phyloP scores from a whole-genome alignment of 1,284 basidiomycete genomes.

The Moesziomyces globuligerus region DNA sequence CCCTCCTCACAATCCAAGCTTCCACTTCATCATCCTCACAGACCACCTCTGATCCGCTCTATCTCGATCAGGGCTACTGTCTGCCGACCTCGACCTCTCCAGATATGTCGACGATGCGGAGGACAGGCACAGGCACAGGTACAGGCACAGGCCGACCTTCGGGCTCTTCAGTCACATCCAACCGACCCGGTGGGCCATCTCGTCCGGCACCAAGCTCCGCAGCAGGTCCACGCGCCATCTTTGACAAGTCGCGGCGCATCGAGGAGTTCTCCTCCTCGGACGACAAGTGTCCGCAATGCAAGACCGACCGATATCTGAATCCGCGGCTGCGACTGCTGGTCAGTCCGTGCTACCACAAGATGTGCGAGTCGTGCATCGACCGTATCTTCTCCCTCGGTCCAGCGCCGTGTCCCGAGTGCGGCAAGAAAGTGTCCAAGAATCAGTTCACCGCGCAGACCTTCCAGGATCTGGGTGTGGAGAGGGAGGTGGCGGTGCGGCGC shows the following conservation, averaged over 20 bases:
- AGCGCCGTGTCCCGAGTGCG: conserved; percentile 93
- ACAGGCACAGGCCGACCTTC: conserved; percentile 21
- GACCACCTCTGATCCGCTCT: not conserved
- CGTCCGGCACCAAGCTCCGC: conserved; percentile 24
- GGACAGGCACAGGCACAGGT: conserved; percentile 23
- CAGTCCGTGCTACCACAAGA: conserved; percentile 96
- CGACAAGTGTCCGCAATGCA: conserved; percentile 96
- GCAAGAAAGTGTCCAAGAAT: conserved; percentile 86
- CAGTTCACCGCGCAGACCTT: conserved; percentile 97
- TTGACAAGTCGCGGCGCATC: conserved; percentile 57
- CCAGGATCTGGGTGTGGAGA: conserved; percentile 94
- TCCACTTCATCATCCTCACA: not conserved
- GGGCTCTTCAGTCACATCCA: conserved; percentile 4
- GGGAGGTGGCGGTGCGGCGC: conserved; percentile 89
- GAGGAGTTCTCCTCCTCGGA: conserved; percentile 60
- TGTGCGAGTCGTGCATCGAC: conserved; percentile 85
- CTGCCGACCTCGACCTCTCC: not conserved
- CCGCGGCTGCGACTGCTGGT: conserved; percentile 92
- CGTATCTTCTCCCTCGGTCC: conserved; percentile 94
- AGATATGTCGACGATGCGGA: conserved; percentile 31
- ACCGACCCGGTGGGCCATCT: conserved; percentile 33
- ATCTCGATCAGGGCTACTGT: too few species aligned
- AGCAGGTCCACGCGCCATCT: conserved; percentile 37
- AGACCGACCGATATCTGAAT: conserved; percentile 94
- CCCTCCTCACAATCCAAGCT: not conserved